A percentile compares a stretch with the other conserved stretches of the same genome.
Conservation (phyloP, 257 asterid species). For the Ligustrum vulgare region DNA sequence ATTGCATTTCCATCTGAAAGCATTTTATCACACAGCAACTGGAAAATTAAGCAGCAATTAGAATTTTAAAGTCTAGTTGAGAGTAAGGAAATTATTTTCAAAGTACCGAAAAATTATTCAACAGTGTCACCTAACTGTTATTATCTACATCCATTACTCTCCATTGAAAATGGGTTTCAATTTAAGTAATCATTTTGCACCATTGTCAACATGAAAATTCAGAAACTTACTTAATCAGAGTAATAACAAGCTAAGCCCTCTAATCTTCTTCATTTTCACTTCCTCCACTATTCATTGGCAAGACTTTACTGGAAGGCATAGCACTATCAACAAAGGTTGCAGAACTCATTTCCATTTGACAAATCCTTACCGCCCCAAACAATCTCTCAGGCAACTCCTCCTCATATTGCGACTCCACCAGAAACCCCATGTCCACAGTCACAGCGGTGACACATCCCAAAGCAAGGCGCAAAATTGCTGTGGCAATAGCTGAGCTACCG, state of each 20-base stretch:
- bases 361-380: constrained; percentile 82
- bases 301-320: constrained; percentile 46
- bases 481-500: constrained; percentile 87
- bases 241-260: constrained; percentile 9
- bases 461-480: constrained; percentile 80
- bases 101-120: constrained; percentile 14
- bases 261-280: constrained; percentile 46
- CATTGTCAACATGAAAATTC: constrained; percentile 22
- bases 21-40: not conserved
- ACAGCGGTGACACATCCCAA: constrained; percentile 83
- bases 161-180: constrained; percentile 22
- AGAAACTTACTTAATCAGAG: constrained; percentile 29
- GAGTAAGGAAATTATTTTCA: not conserved
- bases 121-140: constrained; percentile 25
- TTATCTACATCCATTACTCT: constrained; percentile 38
- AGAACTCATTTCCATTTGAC: constrained; percentile 91
- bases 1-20: no score
- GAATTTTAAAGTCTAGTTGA: constrained; percentile 7
- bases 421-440: constrained; percentile 90
- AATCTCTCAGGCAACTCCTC: constrained; percentile 88
- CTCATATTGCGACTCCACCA: constrained; percentile 71
- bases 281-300: constrained; percentile 53
- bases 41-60: constrained; percentile 10
- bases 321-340: constrained; percentile 60
- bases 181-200: constrained; percentile 14